Conservation (phyloP, 2,329 filamentous ascomycete genomes). For the Fusarium torreyae region DNA sequence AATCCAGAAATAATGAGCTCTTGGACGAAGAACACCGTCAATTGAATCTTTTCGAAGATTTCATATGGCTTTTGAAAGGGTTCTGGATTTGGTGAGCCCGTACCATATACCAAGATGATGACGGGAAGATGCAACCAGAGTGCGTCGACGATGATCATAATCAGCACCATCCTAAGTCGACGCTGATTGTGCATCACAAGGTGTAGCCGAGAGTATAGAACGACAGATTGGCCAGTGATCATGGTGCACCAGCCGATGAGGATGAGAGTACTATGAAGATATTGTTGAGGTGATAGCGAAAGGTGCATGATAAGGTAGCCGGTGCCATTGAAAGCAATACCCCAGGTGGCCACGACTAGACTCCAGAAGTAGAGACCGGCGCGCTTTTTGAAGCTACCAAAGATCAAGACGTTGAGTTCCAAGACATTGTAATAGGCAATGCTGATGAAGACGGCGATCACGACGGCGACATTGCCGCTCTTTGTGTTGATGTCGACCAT, state of each 20-base stretch:
- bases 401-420: constrained; percentile 54
- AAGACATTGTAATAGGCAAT: constrained; percentile 54
- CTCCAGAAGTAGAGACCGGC: constrained; percentile 58
- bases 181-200: constrained; percentile 68
- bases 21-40: constrained; percentile 69
- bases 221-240: constrained; percentile 73
- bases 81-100: constrained; percentile 54
- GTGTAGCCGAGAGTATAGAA: constrained; percentile 74
- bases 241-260: constrained; percentile 60
- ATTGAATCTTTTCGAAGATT: constrained; percentile 68
- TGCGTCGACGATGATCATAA: constrained; percentile 71
- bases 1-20: constrained; percentile 68
- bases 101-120: constrained; percentile 69
- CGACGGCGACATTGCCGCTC: constrained; percentile 31
- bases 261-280: constrained; percentile 49
- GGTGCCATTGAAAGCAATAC: constrained; percentile 55
- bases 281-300: constrained; percentile 9
- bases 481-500: constrained; percentile 31
- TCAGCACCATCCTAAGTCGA: constrained; percentile 65
- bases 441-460: constrained; percentile 46
- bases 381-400: constrained; percentile 52
- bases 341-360: constrained; percentile 53
- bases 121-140: constrained; percentile 68
- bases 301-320: constrained; percentile 63
- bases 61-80: constrained; percentile 55